Base-by-base conservation (phyloP, 768 basidiomycete genomes). In the Harrya chromipes region DNA sequence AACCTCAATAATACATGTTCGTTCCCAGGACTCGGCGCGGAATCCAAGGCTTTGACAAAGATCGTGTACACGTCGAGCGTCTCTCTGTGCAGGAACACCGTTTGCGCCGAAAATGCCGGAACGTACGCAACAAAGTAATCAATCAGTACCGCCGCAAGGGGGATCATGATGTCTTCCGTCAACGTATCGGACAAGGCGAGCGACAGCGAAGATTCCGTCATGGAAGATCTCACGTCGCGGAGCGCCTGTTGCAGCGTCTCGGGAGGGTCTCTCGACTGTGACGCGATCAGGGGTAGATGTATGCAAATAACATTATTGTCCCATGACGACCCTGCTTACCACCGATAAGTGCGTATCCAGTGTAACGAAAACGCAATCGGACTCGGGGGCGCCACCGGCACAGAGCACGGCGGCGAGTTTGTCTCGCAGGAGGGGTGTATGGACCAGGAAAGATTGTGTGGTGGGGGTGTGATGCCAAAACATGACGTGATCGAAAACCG, bases 71-170 rank as follows among this genome's bases (percentile, higher is more conserved):
- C 65, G 49, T 82, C 74, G 41, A 87, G 66, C 6, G 72, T 57
- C 3, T 73, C 70, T 17, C 74, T 61, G 40, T 66, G 65, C n/a
- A 85, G 72, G 57, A 77, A 81, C 16, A 62, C 49, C 4, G 62
- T 60, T 45, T 70, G 64, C 0, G 54, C 53, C 5, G 61, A 40
- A 26, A 73, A 74, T 26, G 75, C 59, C 43, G 83, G 83, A 20
- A 75, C 73, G 42, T 75, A 77, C n/a, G 73, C 75, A 9, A 84
- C 74, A 9, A 79, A 78, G 56, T 85, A 86, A 50, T 83, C 83
- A 29, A 85, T 74, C 21, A 85, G 61, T 8, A 82, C 51, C 1
- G 74, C 84, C 4, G 84, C 81, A 5, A 86, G 69, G 13, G 84
- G 77, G 36, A 86, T 66, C 2, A 70, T 63, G 10, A 47, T 58